Percentiles rank a stretch among this genome's conserved stretches.
Conservation (phyloP, 208 protist species). For the Acanthamoeba triangularis region DNA sequence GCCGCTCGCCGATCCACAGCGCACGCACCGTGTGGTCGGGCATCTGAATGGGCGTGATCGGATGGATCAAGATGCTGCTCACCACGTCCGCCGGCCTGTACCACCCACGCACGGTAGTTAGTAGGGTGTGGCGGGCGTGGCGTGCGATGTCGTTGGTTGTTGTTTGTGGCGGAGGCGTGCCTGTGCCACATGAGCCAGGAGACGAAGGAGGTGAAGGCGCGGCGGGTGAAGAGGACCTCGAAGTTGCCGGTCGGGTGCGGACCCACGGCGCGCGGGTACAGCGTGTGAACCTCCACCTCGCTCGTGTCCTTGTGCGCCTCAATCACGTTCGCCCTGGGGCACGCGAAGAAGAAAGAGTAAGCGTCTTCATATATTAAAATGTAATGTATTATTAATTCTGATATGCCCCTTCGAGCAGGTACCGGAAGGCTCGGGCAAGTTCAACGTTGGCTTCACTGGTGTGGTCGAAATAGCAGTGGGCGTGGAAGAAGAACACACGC, state of each 20-base stretch:
- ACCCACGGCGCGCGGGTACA: neutral
- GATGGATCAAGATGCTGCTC: neutral
- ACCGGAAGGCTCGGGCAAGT: neutral
- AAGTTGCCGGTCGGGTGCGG: constrained; percentile 7
- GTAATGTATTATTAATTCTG: too few species aligned
- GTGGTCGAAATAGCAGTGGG: constrained; percentile 22
- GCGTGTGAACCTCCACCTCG: constrained; percentile 16
- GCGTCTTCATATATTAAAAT: too few species aligned
- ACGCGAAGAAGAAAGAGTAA: too few species aligned
- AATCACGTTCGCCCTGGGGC: neutral
- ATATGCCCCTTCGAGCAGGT: too few species aligned
- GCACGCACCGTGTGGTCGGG: neutral
- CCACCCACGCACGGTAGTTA: neutral
- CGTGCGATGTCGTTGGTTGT: too few species aligned
- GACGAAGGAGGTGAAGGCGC: constrained; percentile 21
- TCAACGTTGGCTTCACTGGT: neutral
- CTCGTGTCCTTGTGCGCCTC: neutral
- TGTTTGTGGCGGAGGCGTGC: neutral
- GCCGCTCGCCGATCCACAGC: constrained; percentile 5
- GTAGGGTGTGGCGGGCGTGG: too few species aligned
- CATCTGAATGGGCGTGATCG: constrained; percentile 1
- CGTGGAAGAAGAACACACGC: constrained; percentile 38
- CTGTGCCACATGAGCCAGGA: neutral
- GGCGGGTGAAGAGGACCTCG: constrained; percentile 10
- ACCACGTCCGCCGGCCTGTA: neutral